phyloP scores from a whole-genome alignment of 495 filamentous ascomycete species.

The Jackrogersella multiformis region DNA sequence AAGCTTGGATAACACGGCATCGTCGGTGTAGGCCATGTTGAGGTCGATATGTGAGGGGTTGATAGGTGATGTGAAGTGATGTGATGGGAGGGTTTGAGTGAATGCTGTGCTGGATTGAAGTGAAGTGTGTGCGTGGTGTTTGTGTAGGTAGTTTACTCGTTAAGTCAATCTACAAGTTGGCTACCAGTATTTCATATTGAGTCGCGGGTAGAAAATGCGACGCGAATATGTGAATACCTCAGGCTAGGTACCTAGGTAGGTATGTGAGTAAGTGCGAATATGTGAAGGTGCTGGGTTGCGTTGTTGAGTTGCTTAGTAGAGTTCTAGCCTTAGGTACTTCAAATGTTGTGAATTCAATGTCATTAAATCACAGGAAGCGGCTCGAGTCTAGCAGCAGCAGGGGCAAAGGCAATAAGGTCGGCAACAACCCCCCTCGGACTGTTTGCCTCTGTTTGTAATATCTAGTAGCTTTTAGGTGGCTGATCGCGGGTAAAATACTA shows the following conservation, averaged over 20 bases:
- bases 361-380: too few species aligned
- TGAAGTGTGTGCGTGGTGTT: conserved; percentile 1
- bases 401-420: background rate
- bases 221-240: background rate
- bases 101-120: background rate
- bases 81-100: too few species aligned
- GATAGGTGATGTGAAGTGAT: background rate
- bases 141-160: conserved; percentile 27
- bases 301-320: conserved; percentile 26
- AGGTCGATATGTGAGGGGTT: background rate
- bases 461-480: conserved; percentile 20
- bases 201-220: background rate
- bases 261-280: too few species aligned
- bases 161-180: conserved; percentile 36
- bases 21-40: conserved; percentile 90
- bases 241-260: too few species aligned
- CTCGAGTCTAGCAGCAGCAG: conserved; percentile 18
- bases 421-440: background rate
- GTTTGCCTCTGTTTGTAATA: conserved; percentile 23
- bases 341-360: conserved; percentile 18
- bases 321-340: conserved; percentile 26
- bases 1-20: conserved; percentile 91
- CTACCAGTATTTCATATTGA: conserved; percentile 32
- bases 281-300: background rate
- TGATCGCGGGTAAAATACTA: conserved; percentile 10